These are phyloP conservation scores for Prunus dulcis DNA, from an alignment of 306 rosid species.

Conservation along the genomic window DNA sequence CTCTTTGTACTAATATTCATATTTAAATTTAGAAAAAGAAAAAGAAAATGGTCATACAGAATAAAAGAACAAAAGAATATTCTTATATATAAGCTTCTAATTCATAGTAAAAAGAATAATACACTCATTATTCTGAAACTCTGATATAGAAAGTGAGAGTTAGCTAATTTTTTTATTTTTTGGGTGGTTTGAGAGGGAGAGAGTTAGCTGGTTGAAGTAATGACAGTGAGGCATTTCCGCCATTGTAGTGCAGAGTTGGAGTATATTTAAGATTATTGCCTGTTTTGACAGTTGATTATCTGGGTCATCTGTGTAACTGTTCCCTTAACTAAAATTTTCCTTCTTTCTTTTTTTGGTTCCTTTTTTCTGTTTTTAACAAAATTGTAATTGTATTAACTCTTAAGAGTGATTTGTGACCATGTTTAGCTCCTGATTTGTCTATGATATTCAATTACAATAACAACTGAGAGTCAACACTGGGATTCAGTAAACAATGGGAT, in stretches of 20 bases:
- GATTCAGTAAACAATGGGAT: neutral
- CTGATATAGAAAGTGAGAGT: neutral
- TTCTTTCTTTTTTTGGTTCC: neutral
- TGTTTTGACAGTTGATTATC: neutral
- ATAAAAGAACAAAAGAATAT: conserved; percentile 35
- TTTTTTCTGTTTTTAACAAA: neutral
- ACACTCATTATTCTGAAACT: neutral
- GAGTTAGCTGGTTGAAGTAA: neutral
- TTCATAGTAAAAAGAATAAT: neutral
- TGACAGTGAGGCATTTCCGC: neutral
- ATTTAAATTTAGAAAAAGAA: neutral
- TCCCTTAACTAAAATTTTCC: neutral
- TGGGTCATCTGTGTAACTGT: neutral
- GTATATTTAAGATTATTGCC: neutral
- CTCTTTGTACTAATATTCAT: neutral
- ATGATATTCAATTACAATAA: neutral
- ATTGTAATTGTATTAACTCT: neutral
- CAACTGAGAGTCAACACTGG: neutral
- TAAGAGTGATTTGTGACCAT: neutral
- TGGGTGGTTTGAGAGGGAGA: neutral
- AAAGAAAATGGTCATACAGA: neutral
- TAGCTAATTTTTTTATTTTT: neutral
- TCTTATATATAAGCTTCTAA: conserved; percentile 25
- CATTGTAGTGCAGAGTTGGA: neutral
- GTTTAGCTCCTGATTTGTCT: conserved; percentile 7